Evolutionary conservation across 2,329 filamentous ascomycete species (phyloP), one percentile per base, ranked within the genome.

Genomic region (Cordyceps farinosa): DNA sequence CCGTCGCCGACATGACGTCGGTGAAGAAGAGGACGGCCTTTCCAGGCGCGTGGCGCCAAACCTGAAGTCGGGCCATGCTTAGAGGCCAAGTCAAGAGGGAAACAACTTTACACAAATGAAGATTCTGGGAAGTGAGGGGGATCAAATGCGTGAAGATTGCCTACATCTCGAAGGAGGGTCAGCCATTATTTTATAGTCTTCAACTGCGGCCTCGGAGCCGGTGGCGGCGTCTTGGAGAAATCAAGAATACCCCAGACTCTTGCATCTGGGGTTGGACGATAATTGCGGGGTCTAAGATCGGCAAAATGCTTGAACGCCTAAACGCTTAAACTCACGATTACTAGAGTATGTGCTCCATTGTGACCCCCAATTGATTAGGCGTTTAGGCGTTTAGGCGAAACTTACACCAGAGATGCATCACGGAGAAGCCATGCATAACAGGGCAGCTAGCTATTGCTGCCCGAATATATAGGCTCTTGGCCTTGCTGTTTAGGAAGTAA

Each of bases 21-120:
- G 68, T 66, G 11, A 69, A 64, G 58, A 66, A 55, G 30, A 69
- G 52, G 51, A 70, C 38, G 38, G 51, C 59, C 62, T 68, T 69
- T 48, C 68, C 69, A n/a, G 68, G 69, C 61, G 69, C 58, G 59
- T 65, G 63, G 47, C 56, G 65, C 69, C 69, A 70, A 30, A 68
- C 52, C 9, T 66, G 58, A 27, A 45, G 61, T 30, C 36, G 30
- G 13, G 65, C 64, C 67, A 69, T 69, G 17, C 17, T 32, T 15
- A 38, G 32, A 7, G 38, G 50, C 47, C 22, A 50, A 22, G 8
- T 22, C 7, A 29, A 3, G 5, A 27, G 45, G 45, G 5, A 48
- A 4, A 5, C 15, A 22, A 22, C 22, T 27, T 5, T 29, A 48
- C 13, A 48, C 8, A 7, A 30, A 32, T 13, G 29, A 30, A 51